Percentiles rank a stretch among this genome's conserved stretches.
These are phyloP conservation scores for Udeniomyces megalosporus DNA, from an alignment of 768 basidiomycete species.

Conservation along the genomic window DNA sequence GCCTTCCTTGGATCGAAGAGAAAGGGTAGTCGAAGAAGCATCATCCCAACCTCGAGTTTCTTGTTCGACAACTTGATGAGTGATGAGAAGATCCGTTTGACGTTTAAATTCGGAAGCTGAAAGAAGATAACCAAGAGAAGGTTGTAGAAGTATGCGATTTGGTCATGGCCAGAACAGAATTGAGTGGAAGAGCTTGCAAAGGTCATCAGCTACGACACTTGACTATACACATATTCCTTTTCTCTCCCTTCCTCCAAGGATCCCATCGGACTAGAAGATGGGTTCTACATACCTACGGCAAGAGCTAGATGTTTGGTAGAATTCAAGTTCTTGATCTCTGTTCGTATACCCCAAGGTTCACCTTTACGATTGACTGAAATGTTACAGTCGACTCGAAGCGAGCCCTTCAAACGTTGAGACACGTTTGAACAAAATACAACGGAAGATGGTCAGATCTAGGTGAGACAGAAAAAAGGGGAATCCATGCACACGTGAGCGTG, in stretches of 20 bases:
- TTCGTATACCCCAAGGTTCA: slow-evolving; percentile 50
- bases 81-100: slow-evolving; percentile 46
- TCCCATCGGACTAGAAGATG: too few species aligned
- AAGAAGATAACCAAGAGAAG: too few species aligned
- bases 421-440: background rate
- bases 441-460: background rate
- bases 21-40: slow-evolving; percentile 59
- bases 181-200: background rate
- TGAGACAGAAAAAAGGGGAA: background rate
- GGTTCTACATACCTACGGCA: slow-evolving; percentile 50
- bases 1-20: slow-evolving; percentile 74
- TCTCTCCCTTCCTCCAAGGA: background rate
- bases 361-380: slow-evolving; percentile 66
- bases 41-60: slow-evolving; percentile 89
- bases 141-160: too few species aligned
- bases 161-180: background rate
- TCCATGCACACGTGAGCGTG: too few species aligned
- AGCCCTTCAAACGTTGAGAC: too few species aligned
- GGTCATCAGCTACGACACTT: background rate
- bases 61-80: slow-evolving; percentile 41
- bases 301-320: slow-evolving; percentile 67
- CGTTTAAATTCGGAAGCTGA: slow-evolving; percentile 66
- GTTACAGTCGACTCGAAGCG: slow-evolving; percentile 86
- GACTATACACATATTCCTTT: background rate
- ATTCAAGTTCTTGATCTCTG: slow-evolving; percentile 94